Base-by-base conservation (phyloP, 495 filamentous ascomycete genomes). In the Hyphodiscus hymeniophilus region DNA sequence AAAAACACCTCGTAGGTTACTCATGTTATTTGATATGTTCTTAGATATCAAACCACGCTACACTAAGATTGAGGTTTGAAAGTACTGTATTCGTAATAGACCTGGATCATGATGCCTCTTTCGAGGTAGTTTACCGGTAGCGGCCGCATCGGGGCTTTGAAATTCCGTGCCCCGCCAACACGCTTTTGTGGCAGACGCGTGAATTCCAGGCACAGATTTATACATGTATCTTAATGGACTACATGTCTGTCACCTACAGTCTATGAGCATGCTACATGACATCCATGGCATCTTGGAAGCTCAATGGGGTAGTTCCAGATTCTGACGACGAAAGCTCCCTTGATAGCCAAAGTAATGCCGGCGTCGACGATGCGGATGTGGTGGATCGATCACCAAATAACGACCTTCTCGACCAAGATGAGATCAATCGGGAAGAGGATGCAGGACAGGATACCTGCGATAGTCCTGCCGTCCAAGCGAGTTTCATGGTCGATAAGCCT, bases 241-340 rank as follows among this genome's bases (percentile, higher is more conserved):
- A 34, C 5, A 17, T 38, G 26, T 28, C 26, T 10, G 10, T 28
- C 26, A 28, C 31, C 18, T 16, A 7, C 8, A 24, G 42, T 26
- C 45, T 31, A 15, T 36, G 34, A 55, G 17, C 22, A 59, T 59
- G 59, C 51, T 36, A 49, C 44, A 42, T 11, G 22, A 44, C 53
- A 42, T 48, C 50, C 55, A 78, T 78, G 75, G 73, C 60, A 55
- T 66, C 63, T 57, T 79, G 75, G 75, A 76, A 70, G 67, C 69
- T 74, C 66, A 63, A 69, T 60, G 74, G 75, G 56, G 72, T 70
- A 60, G 72, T 79, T 42, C 72, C 73, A 51, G 75, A 75, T 57
- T 77, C 75, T 63, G 74, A 79, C 55, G 74, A 77, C 50, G 69
- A 73, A 57, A 72, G 73, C 38, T 51, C 58, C 18, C 38, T 52